Conservation (phyloP, 2,329 filamentous ascomycete species). For the Drechslera avenae region DNA sequence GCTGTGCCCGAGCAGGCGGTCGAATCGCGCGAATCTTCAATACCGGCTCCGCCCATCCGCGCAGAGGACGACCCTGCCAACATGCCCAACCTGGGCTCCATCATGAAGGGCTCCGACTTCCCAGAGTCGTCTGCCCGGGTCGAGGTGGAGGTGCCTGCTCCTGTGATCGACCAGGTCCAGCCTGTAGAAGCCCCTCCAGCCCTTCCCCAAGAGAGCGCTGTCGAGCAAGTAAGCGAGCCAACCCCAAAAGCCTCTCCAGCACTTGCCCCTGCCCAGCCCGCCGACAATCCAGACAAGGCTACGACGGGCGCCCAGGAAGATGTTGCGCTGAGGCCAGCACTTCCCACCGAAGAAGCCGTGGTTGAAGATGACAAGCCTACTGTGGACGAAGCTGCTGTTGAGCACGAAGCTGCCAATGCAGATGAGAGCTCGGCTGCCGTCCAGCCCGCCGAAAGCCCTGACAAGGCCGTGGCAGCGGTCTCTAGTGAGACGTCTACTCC, state of each 20-base stretch:
- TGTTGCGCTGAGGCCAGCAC: conserved; percentile 48
- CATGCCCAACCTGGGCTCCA: conserved; percentile 41
- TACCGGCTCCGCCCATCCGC: conserved; percentile 41
- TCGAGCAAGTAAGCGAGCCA: neutral
- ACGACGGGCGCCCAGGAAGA: conserved; percentile 51
- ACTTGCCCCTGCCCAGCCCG: conserved; percentile 5
- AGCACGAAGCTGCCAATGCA: neutral
- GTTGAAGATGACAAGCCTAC: conserved; percentile 40
- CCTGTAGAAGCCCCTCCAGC: conserved; percentile 4
- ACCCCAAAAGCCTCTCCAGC: conserved; percentile 1
- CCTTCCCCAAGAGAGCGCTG: conserved; percentile 5
- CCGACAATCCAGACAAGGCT: conserved; percentile 52
- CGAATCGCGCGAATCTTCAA: conserved; percentile 47
- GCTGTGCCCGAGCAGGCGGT: conserved; percentile 52
- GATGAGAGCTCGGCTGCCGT: neutral
- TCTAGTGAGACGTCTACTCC: conserved; percentile 46
- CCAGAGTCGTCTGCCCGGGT: conserved; percentile 29
- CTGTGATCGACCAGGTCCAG: conserved; percentile 1
- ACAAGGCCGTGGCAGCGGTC: conserved; percentile 50
- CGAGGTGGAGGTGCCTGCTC: neutral
- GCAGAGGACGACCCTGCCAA: conserved; percentile 31
- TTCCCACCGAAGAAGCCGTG: conserved; percentile 42
- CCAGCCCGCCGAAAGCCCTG: conserved; percentile 42
- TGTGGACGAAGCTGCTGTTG: conserved; percentile 3
- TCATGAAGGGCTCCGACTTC: conserved; percentile 46